Evolutionary conservation across 129 eudicot species (phyloP).

Genomic region (Arctium lappa): DNA sequence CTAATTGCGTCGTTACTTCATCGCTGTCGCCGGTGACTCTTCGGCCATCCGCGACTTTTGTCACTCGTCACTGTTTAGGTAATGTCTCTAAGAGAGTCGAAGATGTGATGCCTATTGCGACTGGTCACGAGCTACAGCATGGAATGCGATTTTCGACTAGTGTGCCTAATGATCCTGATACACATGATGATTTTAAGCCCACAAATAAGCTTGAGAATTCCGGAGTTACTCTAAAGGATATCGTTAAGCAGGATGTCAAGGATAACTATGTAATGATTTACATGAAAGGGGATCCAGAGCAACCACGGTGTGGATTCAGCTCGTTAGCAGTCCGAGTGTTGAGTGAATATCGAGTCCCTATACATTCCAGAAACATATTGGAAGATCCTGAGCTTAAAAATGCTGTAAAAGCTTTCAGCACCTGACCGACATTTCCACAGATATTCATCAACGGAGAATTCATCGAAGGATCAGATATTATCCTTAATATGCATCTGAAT

Average conservation of each 20-base stretch:
- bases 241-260: conserved; percentile 97
- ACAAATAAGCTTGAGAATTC: conserved; percentile 63
- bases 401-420: conserved; percentile 83
- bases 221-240: conserved; percentile 57
- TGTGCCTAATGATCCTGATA: conserved; percentile 77
- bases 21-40: conserved; percentile 17
- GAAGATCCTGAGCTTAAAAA: conserved; percentile 85
- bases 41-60: conserved; percentile 6
- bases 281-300: conserved; percentile 97
- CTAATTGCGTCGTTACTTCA: conserved; percentile 23
- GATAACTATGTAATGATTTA: conserved; percentile 90
- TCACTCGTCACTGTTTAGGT: conserved; percentile 36
- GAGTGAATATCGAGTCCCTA: conserved; percentile 76
- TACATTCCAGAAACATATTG: conserved; percentile 76
- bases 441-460: conserved; percentile 96
- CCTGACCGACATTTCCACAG: conserved; percentile 98
- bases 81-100: conserved; percentile 37
- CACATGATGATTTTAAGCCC: conserved; percentile 93
- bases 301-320: conserved; percentile 97
- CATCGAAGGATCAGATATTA: conserved; percentile 94
- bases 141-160: conserved; percentile 58
- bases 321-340: conserved; percentile 92
- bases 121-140: conserved; percentile 71
- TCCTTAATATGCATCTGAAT: conserved; percentile 89
- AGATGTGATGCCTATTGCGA: conserved; percentile 68